A percentile compares a stretch with the other conserved stretches of the same genome.
phyloP scores from a whole-genome alignment of 306 rosid genomes.

The Quercus bicolor region DNA sequence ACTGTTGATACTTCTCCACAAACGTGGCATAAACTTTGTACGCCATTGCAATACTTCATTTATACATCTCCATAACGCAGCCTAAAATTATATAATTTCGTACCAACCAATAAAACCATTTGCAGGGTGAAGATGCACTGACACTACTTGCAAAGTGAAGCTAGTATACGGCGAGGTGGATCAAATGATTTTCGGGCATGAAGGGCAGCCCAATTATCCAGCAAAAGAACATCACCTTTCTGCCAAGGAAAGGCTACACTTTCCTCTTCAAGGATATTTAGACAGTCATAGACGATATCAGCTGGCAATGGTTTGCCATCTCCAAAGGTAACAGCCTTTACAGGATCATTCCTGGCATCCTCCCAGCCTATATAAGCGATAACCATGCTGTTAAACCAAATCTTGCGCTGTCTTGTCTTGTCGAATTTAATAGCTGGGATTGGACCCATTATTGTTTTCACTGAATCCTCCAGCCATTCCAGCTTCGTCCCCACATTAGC shows the following conservation, averaged over 20 bases:
- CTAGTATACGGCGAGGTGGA: slow-evolving; percentile 65
- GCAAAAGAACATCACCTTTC: slow-evolving; percentile 66
- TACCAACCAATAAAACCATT: neutral
- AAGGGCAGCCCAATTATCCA: slow-evolving; percentile 83
- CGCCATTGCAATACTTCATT: neutral
- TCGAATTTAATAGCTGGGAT: slow-evolving; percentile 68
- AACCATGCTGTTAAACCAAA: slow-evolving; percentile 92
- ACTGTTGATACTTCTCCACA: neutral
- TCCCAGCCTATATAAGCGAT: slow-evolving; percentile 69
- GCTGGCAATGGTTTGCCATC: slow-evolving; percentile 70
- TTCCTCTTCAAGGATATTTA: slow-evolving; percentile 67
- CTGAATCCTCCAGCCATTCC: slow-evolving; percentile 81
- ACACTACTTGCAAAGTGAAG: slow-evolving; percentile 50
- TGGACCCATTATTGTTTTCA: slow-evolving; percentile 78
- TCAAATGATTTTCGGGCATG: slow-evolving; percentile 64
- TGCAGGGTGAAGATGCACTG: neutral
- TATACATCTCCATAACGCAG: neutral
- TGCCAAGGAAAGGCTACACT: slow-evolving; percentile 61
- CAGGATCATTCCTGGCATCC: slow-evolving; percentile 56
- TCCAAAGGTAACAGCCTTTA: slow-evolving; percentile 81
- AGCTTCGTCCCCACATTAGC: slow-evolving; percentile 73
- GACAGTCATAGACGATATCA: slow-evolving; percentile 57
- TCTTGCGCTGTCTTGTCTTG: slow-evolving; percentile 53
- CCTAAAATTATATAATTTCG: neutral
- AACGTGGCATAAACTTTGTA: neutral